Base-by-base conservation (phyloP, 805 yeast genomes). In the Blastobotrys terrestris region DNA sequence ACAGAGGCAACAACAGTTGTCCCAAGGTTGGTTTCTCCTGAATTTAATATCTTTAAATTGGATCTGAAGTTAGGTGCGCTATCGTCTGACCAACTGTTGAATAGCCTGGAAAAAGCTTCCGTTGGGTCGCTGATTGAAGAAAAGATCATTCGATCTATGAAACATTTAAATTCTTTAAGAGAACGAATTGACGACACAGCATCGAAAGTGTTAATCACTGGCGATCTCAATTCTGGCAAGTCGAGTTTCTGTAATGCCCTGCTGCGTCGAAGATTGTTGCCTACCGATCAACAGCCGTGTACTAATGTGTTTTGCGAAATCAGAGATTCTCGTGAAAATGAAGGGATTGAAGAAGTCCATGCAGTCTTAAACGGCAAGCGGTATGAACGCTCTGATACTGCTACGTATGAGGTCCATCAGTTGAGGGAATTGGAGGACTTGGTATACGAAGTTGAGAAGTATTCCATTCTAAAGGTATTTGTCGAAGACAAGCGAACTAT, bases 201-300 rank as follows among this genome's bases (percentile, higher is more conserved):
- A 0, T 91, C 98, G 2, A 92, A 92, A 62, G 97, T 94, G 1
- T 83, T 94, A 56, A 91, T 94, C 40, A 95, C 99, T 2, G 99
- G 99, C 49, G 99, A 94, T 67, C 77, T 94, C 59, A 94, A 94
- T 65, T 86, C 99, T 0, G 99, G 99, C 2, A 94, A 94, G 64
- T 89, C 97, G 1, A 87, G 96, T 1, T 89, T 94, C 62, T 94
- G 99, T 69, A 94, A 94, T 65, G 92, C 97, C 1, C 72, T 94
- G 42, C 71, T 94, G 54, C 76, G 91, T 59, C 77, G 94, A 49
- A 79, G 81, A 48, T 69, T 94, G 2, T 70, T 94, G 47, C 99
- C 99, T 0, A 96, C 87, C 63, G 99, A 94, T 68, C 99, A 94
- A 64, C 96, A 94, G 65, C 99, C 99, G 1, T 90, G 97, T 63